Base-by-base conservation (phyloP, 23 red algal species). In the Chondrus crispus region DNA sequence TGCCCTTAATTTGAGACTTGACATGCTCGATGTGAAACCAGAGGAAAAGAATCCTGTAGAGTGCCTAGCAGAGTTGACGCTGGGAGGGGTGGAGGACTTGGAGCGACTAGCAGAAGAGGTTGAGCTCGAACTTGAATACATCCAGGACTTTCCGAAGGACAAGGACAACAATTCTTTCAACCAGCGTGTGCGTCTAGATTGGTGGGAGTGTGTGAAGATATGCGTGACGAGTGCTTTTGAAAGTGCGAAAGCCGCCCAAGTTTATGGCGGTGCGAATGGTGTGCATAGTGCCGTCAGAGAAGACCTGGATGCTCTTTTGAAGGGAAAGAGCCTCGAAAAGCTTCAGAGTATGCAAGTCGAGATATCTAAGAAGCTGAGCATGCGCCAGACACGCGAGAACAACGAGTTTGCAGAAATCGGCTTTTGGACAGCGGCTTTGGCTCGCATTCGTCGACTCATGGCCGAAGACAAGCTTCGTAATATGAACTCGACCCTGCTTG, bases 51-150 rank as follows among this genome's bases (percentile, higher is more conserved):
- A 74, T 38, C 72, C 51, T 39, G 42, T 80, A 20, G 43, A 62
- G 18, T 33, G n/a, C n/a, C n/a, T 68, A 8, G 18, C 68, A 12
- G 75, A 68, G 45, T 81, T 95, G 52, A 76, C 62, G 52, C 83
- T 75, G 33, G 63, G 88, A 41, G 53, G 50, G 7, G 68, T 24
- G 50, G 46, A 16, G 12, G 60, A 70, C 5, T 10, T 86, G 9
- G 68, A 84, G 29, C 14, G 85, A 49, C 47, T 88, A 41, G 75
- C 44, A 12, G 93, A 89, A 19, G 84, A 46, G 0, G 79, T 85
- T 11, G 81, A 89, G n/a, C 49, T 81, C 19, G 93, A 95, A 58
- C 85, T 90, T 12, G 93, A 95, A 32, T 95, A 81, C 58, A 77
- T 89, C 4, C 69, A 53, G 43, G 85, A 95, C 52, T 90, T 84